A percentile compares a stretch with the other conserved stretches of the same genome.
These are phyloP conservation scores for Candida mattraensis DNA, from an alignment of 805 yeast species.

Conservation along the genomic window DNA sequence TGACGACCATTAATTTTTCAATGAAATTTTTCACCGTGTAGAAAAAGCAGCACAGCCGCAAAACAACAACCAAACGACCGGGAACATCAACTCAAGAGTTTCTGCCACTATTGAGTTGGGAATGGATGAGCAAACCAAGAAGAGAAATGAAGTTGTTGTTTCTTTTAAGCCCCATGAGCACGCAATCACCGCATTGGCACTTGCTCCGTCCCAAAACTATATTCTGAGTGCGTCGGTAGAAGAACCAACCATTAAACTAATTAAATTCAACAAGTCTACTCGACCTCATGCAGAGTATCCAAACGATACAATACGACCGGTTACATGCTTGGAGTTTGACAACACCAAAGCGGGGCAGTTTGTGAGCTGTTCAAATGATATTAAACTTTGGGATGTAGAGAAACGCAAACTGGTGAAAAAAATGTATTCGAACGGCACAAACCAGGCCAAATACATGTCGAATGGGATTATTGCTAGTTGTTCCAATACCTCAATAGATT, in stretches of 20 bases:
- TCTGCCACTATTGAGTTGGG: too few relatives aligned
- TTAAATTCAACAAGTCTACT: conserved; percentile 9
- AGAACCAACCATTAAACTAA: conserved; percentile 10
- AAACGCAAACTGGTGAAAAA: conserved; percentile 1
- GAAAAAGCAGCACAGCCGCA: conserved; percentile 6
- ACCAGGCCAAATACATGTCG: conserved; percentile 10
- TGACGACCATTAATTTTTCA: too few relatives aligned
- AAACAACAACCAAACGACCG: not conserved
- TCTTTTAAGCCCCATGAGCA: conserved; percentile 12
- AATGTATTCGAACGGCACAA: conserved; percentile 5
- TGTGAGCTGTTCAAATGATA: conserved; percentile 17
- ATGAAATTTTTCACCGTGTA: conserved; percentile 4
- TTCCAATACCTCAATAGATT: conserved; percentile 12
- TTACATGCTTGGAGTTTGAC: conserved; percentile 10
- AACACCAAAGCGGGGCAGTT: conserved; percentile 7
- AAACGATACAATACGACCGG: conserved; percentile 13
- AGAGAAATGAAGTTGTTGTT: not conserved
- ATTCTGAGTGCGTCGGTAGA: conserved; percentile 12
- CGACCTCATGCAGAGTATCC: conserved; percentile 5
- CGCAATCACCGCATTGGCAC: conserved; percentile 13
- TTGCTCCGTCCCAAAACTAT: conserved; percentile 9
- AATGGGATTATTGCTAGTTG: conserved; percentile 14
- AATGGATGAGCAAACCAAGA: not conserved
- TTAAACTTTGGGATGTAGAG: conserved; percentile 19
- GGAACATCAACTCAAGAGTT: too few relatives aligned